Conservation (phyloP, 306 rosid genomes). For the Styphnolobium japonicum region DNA sequence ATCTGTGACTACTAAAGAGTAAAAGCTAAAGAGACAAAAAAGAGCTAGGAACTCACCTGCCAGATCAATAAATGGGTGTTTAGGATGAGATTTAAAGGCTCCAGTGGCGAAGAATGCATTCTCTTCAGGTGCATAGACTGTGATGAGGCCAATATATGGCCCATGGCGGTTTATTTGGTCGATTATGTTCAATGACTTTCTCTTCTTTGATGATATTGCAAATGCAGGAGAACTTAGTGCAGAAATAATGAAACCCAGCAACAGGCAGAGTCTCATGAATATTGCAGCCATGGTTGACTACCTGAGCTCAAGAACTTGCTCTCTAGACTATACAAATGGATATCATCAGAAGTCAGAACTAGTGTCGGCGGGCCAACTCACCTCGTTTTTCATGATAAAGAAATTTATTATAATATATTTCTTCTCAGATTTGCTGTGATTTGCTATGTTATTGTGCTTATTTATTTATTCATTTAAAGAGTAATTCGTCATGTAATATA, state of each 20-base stretch:
- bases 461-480: too few species aligned
- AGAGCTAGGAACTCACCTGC: slow-evolving; percentile 24
- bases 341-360: background rate
- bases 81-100: slow-evolving; percentile 35
- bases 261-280: background rate
- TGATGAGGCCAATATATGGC: slow-evolving; percentile 45
- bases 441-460: too few species aligned
- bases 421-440: too few species aligned
- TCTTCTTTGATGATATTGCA: slow-evolving; percentile 12
- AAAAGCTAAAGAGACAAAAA: background rate
- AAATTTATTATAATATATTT: too few species aligned
- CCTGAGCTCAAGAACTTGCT: background rate
- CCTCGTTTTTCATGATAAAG: too few species aligned
- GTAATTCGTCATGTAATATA: too few species aligned
- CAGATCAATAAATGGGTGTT: slow-evolving; percentile 41
- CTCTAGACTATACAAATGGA: background rate
- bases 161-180: slow-evolving; percentile 29
- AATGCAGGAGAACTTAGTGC: background rate
- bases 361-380: background rate
- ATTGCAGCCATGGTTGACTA: background rate
- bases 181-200: background rate
- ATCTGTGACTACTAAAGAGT: background rate
- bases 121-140: slow-evolving; percentile 42
- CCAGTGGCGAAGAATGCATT: slow-evolving; percentile 28
- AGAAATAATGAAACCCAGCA: background rate